A percentile compares a stretch with the other conserved stretches of the same genome.
Evolutionary conservation across 345 rosid species (phyloP).

Genomic region (Eucalyptus curtisii): DNA sequence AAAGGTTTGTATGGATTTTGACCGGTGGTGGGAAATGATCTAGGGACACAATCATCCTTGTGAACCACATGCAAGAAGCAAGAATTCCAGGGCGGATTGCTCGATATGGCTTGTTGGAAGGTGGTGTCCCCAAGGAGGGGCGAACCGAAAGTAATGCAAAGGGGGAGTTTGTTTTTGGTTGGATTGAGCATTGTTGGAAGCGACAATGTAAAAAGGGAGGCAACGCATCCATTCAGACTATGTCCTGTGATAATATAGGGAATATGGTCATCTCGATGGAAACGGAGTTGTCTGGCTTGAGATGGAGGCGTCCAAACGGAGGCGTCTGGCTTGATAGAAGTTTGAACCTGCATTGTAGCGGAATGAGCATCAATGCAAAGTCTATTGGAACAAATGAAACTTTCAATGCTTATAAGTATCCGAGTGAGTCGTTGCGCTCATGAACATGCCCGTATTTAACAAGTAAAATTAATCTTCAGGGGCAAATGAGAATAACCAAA

Average conservation of each 20-base stretch:
- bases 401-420: background rate
- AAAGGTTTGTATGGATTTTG: slow-evolving; percentile 22
- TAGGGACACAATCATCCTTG: slow-evolving; percentile 2
- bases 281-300: too few species aligned
- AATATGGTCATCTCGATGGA: too few species aligned
- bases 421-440: too few species aligned
- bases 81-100: slow-evolving; percentile 21
- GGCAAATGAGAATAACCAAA: too few species aligned
- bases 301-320: too few species aligned
- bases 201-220: slow-evolving; percentile 56
- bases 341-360: background rate
- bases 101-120: slow-evolving; percentile 18
- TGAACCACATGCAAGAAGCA: slow-evolving; percentile 46
- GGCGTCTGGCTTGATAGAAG: background rate
- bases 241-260: slow-evolving; percentile 36
- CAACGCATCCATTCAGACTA: slow-evolving; percentile 51
- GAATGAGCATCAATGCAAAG: background rate
- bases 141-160: slow-evolving; percentile 63
- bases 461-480: too few species aligned
- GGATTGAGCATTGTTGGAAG: slow-evolving; percentile 21
- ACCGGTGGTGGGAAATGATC: too few species aligned
- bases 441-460: background rate
- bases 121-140: slow-evolving; percentile 34
- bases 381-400: background rate
- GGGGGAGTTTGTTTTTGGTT: background rate